Conservation (phyloP, 2,329 filamentous ascomycete species). For the Venturia asperata region DNA sequence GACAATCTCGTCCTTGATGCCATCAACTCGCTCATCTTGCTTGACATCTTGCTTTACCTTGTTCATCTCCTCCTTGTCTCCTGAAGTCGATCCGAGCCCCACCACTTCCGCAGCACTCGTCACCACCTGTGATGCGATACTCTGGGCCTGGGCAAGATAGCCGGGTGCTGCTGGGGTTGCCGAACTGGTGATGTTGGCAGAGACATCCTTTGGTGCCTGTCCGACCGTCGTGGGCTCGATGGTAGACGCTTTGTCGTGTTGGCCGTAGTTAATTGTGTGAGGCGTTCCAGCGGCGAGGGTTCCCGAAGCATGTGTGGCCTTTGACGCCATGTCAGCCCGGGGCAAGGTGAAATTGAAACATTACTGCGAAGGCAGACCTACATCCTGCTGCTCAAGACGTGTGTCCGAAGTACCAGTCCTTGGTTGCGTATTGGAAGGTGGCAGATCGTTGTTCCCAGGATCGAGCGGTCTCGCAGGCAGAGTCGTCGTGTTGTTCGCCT, state of each 20-base stretch:
- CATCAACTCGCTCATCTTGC: slow-evolving; percentile 24
- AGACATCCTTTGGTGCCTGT: slow-evolving; percentile 41
- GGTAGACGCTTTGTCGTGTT: slow-evolving; percentile 39
- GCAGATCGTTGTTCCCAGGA: slow-evolving; percentile 9
- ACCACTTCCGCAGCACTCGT: slow-evolving; percentile 22
- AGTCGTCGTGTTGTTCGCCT: slow-evolving; percentile 3
- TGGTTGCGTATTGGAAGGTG: slow-evolving; percentile 16
- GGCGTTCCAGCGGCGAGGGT: slow-evolving; percentile 39
- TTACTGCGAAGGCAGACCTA: neutral
- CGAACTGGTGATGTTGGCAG: slow-evolving; percentile 25
- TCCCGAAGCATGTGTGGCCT: slow-evolving; percentile 38
- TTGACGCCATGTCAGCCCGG: slow-evolving; percentile 38
- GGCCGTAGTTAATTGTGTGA: slow-evolving; percentile 35
- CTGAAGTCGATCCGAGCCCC: neutral
- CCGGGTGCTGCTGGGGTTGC: slow-evolving; percentile 30
- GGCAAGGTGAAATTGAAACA: slow-evolving; percentile 19
- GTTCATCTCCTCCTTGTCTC: neutral
- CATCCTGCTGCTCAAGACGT: slow-evolving; percentile 17
- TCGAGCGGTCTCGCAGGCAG: slow-evolving; percentile 14
- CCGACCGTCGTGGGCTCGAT: slow-evolving; percentile 44
- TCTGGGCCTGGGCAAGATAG: slow-evolving; percentile 40
- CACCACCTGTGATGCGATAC: slow-evolving; percentile 27
- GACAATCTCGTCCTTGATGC: slow-evolving; percentile 26
- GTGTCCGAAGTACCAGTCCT: slow-evolving; percentile 15
- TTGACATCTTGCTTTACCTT: neutral